Conservation (phyloP, 208 protist genomes). For the Spongospora subterranea region DNA sequence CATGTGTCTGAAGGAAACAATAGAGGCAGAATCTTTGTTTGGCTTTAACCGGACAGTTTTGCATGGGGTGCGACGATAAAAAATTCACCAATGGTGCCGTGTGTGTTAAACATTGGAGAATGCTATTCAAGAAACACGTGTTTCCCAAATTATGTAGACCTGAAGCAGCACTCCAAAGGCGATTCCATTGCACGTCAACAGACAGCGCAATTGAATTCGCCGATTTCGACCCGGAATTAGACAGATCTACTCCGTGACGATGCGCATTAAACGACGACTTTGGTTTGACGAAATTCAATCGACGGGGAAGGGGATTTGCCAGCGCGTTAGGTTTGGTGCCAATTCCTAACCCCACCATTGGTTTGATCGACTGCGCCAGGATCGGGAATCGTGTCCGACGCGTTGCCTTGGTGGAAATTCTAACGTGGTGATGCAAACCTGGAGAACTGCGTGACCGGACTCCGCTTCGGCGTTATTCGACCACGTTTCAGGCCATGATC, state of each 20-base stretch:
- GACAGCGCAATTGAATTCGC: background rate
- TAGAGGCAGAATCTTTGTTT: background rate
- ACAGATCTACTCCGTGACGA: background rate
- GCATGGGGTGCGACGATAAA: conserved; percentile 62
- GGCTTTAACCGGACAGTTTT: background rate
- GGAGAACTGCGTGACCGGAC: too few species aligned
- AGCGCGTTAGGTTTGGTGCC: background rate
- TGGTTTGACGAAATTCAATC: background rate
- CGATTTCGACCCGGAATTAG: background rate
- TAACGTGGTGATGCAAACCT: too few species aligned
- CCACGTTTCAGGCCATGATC: too few species aligned
- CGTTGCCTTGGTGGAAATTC: too few species aligned
- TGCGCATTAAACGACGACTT: background rate
- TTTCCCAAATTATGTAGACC: conserved; percentile 75
- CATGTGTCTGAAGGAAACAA: conserved; percentile 18
- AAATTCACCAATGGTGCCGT: conserved; percentile 76
- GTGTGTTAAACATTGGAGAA: conserved; percentile 81
- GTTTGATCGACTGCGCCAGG: too few species aligned
- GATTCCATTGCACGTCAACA: background rate
- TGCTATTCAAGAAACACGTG: conserved; percentile 83
- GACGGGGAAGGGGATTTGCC: background rate
- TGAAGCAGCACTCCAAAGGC: background rate
- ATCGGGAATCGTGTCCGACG: too few species aligned
- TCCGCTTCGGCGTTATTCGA: too few species aligned
- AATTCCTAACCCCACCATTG: background rate